Base-by-base conservation (phyloP, 2,329 filamentous ascomycete genomes). In the Penicillium sp. region DNA sequence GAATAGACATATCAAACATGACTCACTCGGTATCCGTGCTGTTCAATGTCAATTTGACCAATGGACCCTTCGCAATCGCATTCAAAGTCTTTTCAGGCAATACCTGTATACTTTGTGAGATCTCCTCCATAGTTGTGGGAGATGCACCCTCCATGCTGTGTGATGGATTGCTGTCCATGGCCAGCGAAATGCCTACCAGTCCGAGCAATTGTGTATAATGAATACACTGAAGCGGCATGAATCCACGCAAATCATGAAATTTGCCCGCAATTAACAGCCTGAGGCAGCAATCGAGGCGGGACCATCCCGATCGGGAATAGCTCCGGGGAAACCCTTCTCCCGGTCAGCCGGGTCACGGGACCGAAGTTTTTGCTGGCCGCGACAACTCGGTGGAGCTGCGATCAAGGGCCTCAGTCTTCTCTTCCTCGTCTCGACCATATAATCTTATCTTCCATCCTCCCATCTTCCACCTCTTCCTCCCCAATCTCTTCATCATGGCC, bases 401-500 rank as follows among this genome's bases (percentile, higher is more conserved):
- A 64, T 60, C 57, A 59, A 63, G 61, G 55, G 60, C 55, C 58
- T 58, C 58, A 55, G 56, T 60, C 58, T 53, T 56, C 48, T 60
- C 52, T 66, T 43, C 60, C 60, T 58, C 65, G 54, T 37, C 51
- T 47, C 58, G 58, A 47, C 58, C 61, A 52, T 13, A 28, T 68
- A 62, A 60, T 62, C 56, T 59, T 65, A 67, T 62, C 64, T 55
- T 56, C 59, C 62, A 55, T 43, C 51, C 28, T 44, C 37, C 56
- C 16, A 4, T 19, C 5, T 37, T 37, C 16, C 5, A 4, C 19
- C 21, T 18, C 37, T 13, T 23, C 14, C 14, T 18, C 21, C 11
- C 14, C 54, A 33, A 19, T n/a, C 26, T 45, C 19, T 59, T 55
- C 68, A 72, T 57, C 56, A 84, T 84, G 81, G 77, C 80, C 52